Percentiles rank a stretch among this genome's conserved stretches.
phyloP scores from a whole-genome alignment of 129 eudicot species.

The Arctium lappa region DNA sequence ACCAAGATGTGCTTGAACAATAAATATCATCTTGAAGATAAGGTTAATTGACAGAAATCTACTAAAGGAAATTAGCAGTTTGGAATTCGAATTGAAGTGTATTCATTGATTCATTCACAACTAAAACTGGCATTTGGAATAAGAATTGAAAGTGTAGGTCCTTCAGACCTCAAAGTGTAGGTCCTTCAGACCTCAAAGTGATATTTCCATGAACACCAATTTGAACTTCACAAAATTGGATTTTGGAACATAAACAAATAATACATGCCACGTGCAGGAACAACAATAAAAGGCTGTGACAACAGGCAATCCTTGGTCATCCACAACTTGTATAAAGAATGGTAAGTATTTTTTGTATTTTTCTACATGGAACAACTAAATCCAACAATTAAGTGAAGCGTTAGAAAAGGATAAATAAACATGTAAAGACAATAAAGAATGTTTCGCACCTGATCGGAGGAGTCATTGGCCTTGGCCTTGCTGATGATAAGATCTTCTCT shows the following conservation, averaged over 20 bases:
- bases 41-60: neutral
- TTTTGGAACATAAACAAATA: neutral
- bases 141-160: neutral
- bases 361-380: neutral
- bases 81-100: neutral
- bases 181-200: neutral
- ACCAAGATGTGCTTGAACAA: neutral
- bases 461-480: conserved; percentile 45
- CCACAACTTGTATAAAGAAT: neutral
- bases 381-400: neutral
- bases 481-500: conserved; percentile 68
- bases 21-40: neutral
- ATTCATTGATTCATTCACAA: neutral
- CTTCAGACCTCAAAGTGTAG: neutral
- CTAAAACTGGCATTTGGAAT: neutral
- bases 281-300: too few relatives aligned
- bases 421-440: neutral
- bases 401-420: neutral
- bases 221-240: neutral
- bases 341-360: neutral
- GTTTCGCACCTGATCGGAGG: conserved; percentile 59
- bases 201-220: neutral
- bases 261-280: too few relatives aligned
- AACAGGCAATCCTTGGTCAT: neutral
- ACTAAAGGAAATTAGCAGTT: neutral